Base-by-base conservation (phyloP, 352 stramenopile species). In the Globisporangium parvum region DNA sequence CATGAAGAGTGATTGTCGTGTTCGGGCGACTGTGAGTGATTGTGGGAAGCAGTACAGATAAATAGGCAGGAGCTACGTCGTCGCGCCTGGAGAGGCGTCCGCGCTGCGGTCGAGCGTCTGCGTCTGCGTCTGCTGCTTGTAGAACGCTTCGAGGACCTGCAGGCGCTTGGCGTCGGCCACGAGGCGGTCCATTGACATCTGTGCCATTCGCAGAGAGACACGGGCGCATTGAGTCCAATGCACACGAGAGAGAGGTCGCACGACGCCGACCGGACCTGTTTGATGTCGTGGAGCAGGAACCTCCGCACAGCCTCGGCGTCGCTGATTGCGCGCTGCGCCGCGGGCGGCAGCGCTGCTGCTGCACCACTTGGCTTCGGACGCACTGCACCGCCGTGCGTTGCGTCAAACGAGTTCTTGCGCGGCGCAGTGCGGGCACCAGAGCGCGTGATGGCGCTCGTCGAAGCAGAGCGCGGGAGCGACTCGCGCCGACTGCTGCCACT, bases 171-270 rank as follows among this genome's bases (percentile, higher is more conserved):
- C 79, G 49, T 91, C 75, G 23, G 74, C 63, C n/a, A 93, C 78
- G 24, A 93, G 74, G 35, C 80, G 75, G 50, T 88, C 80, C 60
- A 93, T 86, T 35, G 80, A 88, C 66, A 93, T 89, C 76, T 90
- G 52, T 42, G 48, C 15, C 39, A 44, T n/a, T 44, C 39, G 20
- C 2, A 44, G 0, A 21, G 5, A 28, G 26, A 6, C 26, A 31
- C 26, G 6, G 26, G 26, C 17, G 17, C 37, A 3, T 18, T n/a
- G 11, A 42, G 11, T 18, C 11, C 47, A 48, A 41, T 0, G 17
- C 42, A 60, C 11, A 54, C 52, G 45, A 8, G n/a, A n/a, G n/a
- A n/a, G n/a, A n/a, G n/a, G n/a, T n/a, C n/a, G n/a, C n/a, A n/a
- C n/a, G n/a, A n/a, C n/a, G n/a, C n/a, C n/a, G n/a, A n/a, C n/a